Conservation (phyloP, 768 basidiomycete species). For the Trametes elegans region DNA sequence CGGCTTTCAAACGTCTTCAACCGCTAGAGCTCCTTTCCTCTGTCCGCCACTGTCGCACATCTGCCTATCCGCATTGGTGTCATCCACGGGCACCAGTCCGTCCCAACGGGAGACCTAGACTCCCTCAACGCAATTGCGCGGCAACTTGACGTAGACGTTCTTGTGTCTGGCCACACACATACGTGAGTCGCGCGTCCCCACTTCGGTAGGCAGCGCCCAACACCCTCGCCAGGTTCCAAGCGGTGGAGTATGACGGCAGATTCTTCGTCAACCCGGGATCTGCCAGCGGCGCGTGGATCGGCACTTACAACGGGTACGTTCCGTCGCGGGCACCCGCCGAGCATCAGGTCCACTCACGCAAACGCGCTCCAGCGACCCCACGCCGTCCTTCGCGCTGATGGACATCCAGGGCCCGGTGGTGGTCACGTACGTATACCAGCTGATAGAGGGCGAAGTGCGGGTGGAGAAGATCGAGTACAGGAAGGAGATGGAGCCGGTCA, state of each 20-base stretch:
- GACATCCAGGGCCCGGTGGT: constrained; percentile 97
- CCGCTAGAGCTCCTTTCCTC: constrained; percentile 70
- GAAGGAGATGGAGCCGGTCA: constrained; percentile 50
- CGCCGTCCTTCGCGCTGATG: constrained; percentile 95
- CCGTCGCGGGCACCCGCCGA: neutral
- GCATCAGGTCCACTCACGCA: neutral
- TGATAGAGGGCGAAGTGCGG: constrained; percentile 91
- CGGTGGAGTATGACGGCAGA: constrained; percentile 83
- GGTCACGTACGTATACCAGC: constrained; percentile 95
- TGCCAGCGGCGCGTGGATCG: constrained; percentile 93
- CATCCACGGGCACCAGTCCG: constrained; percentile 90
- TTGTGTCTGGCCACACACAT: constrained; percentile 93
- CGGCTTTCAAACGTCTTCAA: neutral
- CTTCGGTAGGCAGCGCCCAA: neutral
- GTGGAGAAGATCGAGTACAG: constrained; percentile 89
- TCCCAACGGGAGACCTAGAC: constrained; percentile 91
- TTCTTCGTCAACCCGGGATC: constrained; percentile 98
- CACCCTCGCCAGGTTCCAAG: constrained; percentile 69
- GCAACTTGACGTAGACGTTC: constrained; percentile 97
- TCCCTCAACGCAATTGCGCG: constrained; percentile 85
- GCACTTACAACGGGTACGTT: constrained; percentile 64
- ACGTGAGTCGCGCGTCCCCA: constrained; percentile 50
- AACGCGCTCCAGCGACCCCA: constrained; percentile 60
- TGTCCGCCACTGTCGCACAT: constrained; percentile 78
- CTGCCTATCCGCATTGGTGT: constrained; percentile 87